Base-by-base conservation (phyloP, 2,329 filamentous ascomycete species). In the Akanthomyces dipterigenus region DNA sequence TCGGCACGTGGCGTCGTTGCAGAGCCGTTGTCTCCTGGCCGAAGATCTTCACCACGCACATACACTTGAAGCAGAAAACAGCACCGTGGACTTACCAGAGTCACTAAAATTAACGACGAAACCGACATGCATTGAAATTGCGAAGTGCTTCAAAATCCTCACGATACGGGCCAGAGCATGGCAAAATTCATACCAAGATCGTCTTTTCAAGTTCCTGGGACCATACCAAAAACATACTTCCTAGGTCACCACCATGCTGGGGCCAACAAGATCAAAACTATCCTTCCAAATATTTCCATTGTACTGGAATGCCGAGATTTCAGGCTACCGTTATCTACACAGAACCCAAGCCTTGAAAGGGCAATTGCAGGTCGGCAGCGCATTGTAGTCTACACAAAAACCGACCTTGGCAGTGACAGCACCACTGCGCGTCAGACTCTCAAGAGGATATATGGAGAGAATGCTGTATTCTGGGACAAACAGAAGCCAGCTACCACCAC, bases 221-320 rank as follows among this genome's bases (percentile, higher is more conserved):
- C 87, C 57, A 88, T 98, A 64, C 88, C 90, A 43, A 87, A 91
- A 66, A 95, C 93, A 63, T 99, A 98, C 77, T 99, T 91, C 77
- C 83, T 98, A 51, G 95, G 95, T 64, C 95, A 99, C 77, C 95
- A 99, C 80, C 85, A 86, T 63, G 83, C 89, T 11, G 95, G 90
- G 18, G 80, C 96, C 36, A 80, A 83, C 53, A 88, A 90, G 72
- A 96, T 98, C 88, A 90, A 90, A 72, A 84, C 84, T 43, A 82
- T 90, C 71, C 83, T 99, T 54, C 86, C 87, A 31, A 87, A 86
- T 64, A 90, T 97, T 68, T 89, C 93, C 70, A 86, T 98, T 48
- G 86, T 99, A 59, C 85, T 99, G 70, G 95, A 99, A 78, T 97
- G 93, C 73, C 90, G 95, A 70, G 95, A 99, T 78, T 92, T 92